A percentile compares a stretch with the other conserved stretches of the same genome.
Evolutionary conservation across 805 yeast genomes (phyloP).

Genomic region (Lipomyces mesembrius): DNA sequence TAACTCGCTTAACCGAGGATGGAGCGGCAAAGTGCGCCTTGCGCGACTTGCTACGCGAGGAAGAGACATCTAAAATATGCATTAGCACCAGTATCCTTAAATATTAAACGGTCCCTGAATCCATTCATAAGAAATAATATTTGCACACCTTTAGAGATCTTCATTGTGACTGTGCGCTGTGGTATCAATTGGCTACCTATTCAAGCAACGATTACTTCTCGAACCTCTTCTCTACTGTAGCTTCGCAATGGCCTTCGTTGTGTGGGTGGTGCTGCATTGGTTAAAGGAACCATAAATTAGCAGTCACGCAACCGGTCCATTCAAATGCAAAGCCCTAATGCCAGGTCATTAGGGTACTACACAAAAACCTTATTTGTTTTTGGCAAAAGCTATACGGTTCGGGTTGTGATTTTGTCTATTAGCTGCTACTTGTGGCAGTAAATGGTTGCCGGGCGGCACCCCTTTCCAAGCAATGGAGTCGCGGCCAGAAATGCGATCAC

Average conservation of each 20-base stretch:
- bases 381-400: too few relatives aligned
- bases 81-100: constrained; percentile 13
- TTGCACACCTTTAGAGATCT: constrained; percentile 31
- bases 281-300: too few relatives aligned
- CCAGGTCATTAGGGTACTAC: too few relatives aligned
- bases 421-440: too few relatives aligned
- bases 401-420: too few relatives aligned
- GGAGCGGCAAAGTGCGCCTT: constrained; percentile 99
- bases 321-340: too few relatives aligned
- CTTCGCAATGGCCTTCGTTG: background rate
- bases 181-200: background rate
- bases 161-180: constrained; percentile 30
- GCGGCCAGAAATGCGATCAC: too few relatives aligned
- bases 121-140: background rate
- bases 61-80: constrained; percentile 82
- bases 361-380: too few relatives aligned
- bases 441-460: too few relatives aligned
- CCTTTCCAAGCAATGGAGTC: too few relatives aligned
- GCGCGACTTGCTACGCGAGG: constrained; percentile 99
- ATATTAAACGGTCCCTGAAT: background rate
- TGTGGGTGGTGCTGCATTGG: too few relatives aligned
- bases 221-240: background rate
- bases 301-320: too few relatives aligned
- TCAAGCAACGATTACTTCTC: background rate
- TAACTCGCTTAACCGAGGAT: constrained; percentile 89